Base-by-base conservation (phyloP, 1,284 basidiomycete species). In the Apiotrichum sp. region DNA sequence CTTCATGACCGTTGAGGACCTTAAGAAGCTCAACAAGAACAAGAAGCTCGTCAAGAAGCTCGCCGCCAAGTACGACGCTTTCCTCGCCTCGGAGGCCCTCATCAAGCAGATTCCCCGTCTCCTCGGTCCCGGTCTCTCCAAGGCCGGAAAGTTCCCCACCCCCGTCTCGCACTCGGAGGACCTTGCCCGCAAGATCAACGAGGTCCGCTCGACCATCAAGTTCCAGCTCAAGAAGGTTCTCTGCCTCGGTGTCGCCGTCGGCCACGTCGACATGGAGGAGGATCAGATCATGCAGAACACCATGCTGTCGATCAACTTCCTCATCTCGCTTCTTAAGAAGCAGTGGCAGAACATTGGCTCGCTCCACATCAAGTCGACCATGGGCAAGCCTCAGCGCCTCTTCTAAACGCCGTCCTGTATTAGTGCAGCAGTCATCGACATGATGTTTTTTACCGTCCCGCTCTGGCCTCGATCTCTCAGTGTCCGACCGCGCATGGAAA, bases 1-100 rank as follows among this genome's bases (percentile, higher is more conserved):
- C 56, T 74, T 93, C 82, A 98, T 97, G 93, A 95, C 92, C 66
- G 96, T 98, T 70, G 95, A 98, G 73, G 95, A 98, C 80, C 84
- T 98, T 81, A 99, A 98, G 82, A 98, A 98, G 90, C 63, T 72
- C 63, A 68, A 69, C 70, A 70, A 70, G 83, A 98, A 98, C 86
- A 98, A 98, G 85, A 99, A 99, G 83, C 90, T 99, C 65, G 95
- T 99, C 76, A 99, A 99, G 86, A 98, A 95, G 83, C 89, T 98
- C 69, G 95, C 95, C 65, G 97, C 98, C 84, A 98, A 98, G 80
- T 95, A 98, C 82, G 95, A 99, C 73, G 93, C 95, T 65, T 99
- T 99, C 87, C 81, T 99, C 65, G 86, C 96, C 50, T 98, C 96
- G 63, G 96, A 99, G 79, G 82, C 91, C 62, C 84, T 99, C 68